phyloP scores from a whole-genome alignment of 2,329 filamentous ascomycete genomes.

The Orbilia ellipsospora region DNA sequence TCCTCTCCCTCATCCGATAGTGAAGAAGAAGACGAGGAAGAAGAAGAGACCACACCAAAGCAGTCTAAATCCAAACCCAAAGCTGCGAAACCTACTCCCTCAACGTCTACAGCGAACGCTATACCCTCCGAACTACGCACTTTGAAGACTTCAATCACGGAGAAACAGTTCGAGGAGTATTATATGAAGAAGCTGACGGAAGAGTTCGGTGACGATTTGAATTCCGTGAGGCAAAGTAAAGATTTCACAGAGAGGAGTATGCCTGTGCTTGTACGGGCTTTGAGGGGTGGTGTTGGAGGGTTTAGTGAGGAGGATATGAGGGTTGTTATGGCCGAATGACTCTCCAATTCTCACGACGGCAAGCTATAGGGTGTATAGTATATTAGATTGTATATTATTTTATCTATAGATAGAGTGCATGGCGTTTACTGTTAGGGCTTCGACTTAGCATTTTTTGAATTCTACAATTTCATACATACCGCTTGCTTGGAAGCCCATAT shows the following conservation, averaged over 20 bases:
- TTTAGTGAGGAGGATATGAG: conserved; percentile 65
- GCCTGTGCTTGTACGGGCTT: conserved; percentile 66
- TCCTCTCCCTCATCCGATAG: conserved; percentile 9
- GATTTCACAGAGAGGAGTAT: conserved; percentile 66
- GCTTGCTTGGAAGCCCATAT: too few relatives aligned
- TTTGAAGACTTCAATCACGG: conserved; percentile 22
- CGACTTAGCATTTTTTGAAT: not conserved
- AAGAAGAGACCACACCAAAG: conserved; percentile 11
- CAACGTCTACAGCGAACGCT: conserved; percentile 13
- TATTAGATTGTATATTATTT: conserved; percentile 11
- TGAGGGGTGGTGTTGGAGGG: conserved; percentile 66
- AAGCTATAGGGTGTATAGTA: not conserved
- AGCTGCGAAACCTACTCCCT: conserved; percentile 19
- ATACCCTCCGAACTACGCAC: conserved; percentile 37
- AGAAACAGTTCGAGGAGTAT: conserved; percentile 52
- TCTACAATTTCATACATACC: too few relatives aligned
- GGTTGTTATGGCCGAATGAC: conserved; percentile 54
- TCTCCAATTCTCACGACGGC: too few relatives aligned
- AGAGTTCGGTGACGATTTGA: conserved; percentile 69
- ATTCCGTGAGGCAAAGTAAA: conserved; percentile 66
- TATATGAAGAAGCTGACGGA: conserved; percentile 54
- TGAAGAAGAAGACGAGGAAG: conserved; percentile 11
- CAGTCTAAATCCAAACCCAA: not conserved
- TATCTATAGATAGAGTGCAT: not conserved
- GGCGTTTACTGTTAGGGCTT: not conserved